phyloP scores from a whole-genome alignment of 208 protist species.

The Angomonas desouzai region DNA sequence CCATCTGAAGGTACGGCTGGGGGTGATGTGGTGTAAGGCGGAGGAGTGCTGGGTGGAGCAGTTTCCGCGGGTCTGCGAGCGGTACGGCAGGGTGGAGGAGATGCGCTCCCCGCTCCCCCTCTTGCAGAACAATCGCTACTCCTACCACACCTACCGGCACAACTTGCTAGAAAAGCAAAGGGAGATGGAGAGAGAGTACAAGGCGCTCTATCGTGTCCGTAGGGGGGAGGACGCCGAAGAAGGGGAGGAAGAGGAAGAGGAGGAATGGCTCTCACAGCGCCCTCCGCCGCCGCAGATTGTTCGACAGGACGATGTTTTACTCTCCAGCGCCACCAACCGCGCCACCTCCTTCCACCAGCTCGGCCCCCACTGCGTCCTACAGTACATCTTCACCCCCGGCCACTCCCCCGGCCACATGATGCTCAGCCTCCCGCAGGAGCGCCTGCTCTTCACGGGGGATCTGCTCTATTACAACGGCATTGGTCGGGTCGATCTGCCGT shows the following conservation, averaged over 20 bases:
- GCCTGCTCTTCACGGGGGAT: conserved; percentile 84
- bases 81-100: conserved; percentile 70
- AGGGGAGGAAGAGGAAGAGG: neutral
- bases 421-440: conserved; percentile 76
- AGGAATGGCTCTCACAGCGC: neutral
- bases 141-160: conserved; percentile 47
- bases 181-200: conserved; percentile 22
- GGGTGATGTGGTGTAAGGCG: conserved; percentile 74
- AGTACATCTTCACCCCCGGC: conserved; percentile 86
- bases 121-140: conserved; percentile 57
- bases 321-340: conserved; percentile 76
- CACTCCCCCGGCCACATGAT: conserved; percentile 90
- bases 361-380: conserved; percentile 60
- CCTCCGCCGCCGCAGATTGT: conserved; percentile 27
- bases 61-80: conserved; percentile 73
- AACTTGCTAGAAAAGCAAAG: conserved; percentile 35
- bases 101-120: conserved; percentile 61
- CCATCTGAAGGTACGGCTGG: conserved; percentile 34
- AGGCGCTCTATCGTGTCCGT: neutral
- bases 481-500: conserved; percentile 85
- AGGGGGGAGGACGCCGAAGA: neutral
- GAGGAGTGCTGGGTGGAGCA: conserved; percentile 78
- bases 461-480: conserved; percentile 81
- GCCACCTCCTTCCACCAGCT: conserved; percentile 80
- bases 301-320: conserved; percentile 60